A percentile compares a stretch with the other conserved stretches of the same genome.
Conservation (phyloP, 1,284 basidiomycete genomes). For the Trichosporon sp. region DNA sequence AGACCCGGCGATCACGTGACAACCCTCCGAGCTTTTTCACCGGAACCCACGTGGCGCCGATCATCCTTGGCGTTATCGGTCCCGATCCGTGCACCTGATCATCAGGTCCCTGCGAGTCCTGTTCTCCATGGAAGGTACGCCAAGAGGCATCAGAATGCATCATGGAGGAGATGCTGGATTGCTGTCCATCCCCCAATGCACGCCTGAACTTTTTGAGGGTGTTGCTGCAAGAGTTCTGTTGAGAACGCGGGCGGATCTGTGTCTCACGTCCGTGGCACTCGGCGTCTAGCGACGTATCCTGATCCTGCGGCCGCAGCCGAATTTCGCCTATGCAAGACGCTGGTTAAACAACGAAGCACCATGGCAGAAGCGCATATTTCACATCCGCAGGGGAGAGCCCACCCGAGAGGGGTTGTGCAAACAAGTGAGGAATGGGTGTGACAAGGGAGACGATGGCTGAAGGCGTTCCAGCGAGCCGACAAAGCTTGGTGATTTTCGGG, state of each 20-base stretch:
- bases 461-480: background rate
- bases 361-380: background rate
- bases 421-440: background rate
- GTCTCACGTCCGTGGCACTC: background rate
- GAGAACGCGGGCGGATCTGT: background rate
- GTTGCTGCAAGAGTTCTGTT: too few relatives aligned
- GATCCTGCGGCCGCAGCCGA: background rate
- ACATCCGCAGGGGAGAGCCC: background rate
- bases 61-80: background rate
- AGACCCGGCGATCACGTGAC: background rate
- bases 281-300: background rate
- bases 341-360: too few relatives aligned
- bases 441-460: background rate
- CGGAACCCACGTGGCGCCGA: slow-evolving; percentile 3
- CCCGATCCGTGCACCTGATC: background rate
- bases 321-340: background rate
- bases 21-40: background rate
- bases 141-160: background rate
- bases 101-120: background rate
- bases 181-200: background rate
- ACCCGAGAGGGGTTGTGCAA: background rate
- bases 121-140: background rate
- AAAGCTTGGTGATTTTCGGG: background rate
- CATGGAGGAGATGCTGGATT: background rate
- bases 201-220: background rate